phyloP scores from a whole-genome alignment of 2,329 filamentous ascomycete species.

The Pseudocercospora crystallina region DNA sequence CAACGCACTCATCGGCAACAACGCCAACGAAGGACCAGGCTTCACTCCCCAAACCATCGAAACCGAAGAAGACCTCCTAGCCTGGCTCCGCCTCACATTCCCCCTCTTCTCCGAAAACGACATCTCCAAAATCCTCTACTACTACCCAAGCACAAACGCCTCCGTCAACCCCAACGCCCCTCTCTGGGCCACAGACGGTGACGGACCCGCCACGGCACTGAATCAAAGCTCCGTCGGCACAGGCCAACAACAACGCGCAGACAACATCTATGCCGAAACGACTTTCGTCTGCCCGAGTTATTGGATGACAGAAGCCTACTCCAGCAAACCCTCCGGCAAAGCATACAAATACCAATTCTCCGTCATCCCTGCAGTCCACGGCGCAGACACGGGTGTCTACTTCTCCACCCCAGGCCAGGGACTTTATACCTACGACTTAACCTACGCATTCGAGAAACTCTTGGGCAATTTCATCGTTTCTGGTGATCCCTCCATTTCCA shows the following conservation, averaged over 20 bases:
- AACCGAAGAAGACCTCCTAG: constrained; percentile 41
- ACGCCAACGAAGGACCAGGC: constrained; percentile 51
- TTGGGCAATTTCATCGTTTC: constrained; percentile 51
- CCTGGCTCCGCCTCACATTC: constrained; percentile 43
- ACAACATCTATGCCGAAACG: constrained; percentile 56
- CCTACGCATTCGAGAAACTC: constrained; percentile 41
- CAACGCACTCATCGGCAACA: constrained; percentile 44
- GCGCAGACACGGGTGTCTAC: constrained; percentile 40
- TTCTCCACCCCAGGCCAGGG: constrained; percentile 28
- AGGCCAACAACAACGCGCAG: constrained; percentile 56
- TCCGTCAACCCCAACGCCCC: constrained; percentile 25
- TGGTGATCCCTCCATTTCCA: constrained; percentile 43
- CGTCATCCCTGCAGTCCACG: constrained; percentile 44
- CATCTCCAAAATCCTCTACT: constrained; percentile 40
- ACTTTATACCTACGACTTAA: constrained; percentile 20
- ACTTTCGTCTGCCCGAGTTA: constrained; percentile 55
- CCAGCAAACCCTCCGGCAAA: constrained; percentile 24
- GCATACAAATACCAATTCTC: constrained; percentile 54
- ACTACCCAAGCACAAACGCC: constrained; percentile 38
- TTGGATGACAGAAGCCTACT: constrained; percentile 55
- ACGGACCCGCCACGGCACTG: constrained; percentile 47
- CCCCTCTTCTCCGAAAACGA: constrained; percentile 43
- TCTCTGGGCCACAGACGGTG: constrained; percentile 34
- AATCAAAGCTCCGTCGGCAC: constrained; percentile 51
- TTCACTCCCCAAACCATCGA: constrained; percentile 49